Conservation (phyloP, 805 yeast genomes). For the Yarrowia divulgata region DNA sequence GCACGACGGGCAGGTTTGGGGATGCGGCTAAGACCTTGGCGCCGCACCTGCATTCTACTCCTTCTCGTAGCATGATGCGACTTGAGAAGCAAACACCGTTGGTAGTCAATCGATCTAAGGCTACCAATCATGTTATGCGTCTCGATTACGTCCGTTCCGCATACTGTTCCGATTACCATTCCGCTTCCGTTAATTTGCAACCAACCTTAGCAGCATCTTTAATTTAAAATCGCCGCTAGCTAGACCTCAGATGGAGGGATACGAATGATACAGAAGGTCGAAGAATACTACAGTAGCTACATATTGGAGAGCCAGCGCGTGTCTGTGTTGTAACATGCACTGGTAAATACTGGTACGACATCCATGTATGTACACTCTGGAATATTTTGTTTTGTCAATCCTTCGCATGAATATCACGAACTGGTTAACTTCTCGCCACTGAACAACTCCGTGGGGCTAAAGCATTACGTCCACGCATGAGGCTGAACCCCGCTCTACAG, state of each 20-base stretch:
- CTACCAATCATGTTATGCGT: neutral
- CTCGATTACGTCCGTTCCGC: neutral
- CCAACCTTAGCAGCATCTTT: neutral
- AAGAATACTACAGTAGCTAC: neutral
- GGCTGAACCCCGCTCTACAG: constrained; percentile 1
- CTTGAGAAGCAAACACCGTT: too few species aligned
- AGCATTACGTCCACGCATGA: neutral
- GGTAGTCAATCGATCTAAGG: neutral
- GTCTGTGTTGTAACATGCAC: too few species aligned
- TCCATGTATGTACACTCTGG: too few species aligned
- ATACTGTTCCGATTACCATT: neutral
- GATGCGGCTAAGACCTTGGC: constrained; percentile 21
- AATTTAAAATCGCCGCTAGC: neutral
- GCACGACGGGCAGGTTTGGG: neutral
- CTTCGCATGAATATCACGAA: too few species aligned
- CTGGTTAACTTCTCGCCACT: neutral
- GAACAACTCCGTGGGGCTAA: neutral
- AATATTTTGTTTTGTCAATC: too few species aligned
- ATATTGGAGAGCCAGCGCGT: too few species aligned
- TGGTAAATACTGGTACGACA: too few species aligned
- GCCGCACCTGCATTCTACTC: neutral
- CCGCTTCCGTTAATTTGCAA: neutral
- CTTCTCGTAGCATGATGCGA: constrained; percentile 1
- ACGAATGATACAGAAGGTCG: neutral
- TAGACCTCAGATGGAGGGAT: neutral